A percentile compares a stretch with the other conserved stretches of the same genome.
phyloP scores from a whole-genome alignment of 306 rosid genomes.

The Pyrus bretschneideri region DNA sequence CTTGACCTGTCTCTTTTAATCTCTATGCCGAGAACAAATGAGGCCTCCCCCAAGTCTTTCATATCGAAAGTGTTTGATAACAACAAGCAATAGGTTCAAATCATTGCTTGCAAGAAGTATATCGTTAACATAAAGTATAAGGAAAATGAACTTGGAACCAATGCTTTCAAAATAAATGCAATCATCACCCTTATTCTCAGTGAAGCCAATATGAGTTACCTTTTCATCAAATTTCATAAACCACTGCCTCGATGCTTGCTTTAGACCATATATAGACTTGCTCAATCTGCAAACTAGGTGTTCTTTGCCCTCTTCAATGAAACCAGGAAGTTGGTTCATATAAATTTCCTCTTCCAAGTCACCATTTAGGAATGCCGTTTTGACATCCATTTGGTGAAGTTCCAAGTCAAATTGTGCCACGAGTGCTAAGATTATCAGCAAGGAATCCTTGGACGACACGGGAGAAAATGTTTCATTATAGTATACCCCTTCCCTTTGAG shows the following conservation, averaged over 20 bases:
- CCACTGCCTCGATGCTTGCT: background rate
- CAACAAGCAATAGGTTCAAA: too few relatives aligned
- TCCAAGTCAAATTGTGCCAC: background rate
- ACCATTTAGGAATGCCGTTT: background rate
- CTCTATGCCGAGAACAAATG: too few relatives aligned
- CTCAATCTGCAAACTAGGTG: background rate
- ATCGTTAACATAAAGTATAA: too few relatives aligned
- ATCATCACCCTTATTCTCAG: background rate
- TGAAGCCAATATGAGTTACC: background rate
- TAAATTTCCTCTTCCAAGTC: background rate
- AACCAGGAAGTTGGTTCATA: background rate
- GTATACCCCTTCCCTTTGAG: too few relatives aligned
- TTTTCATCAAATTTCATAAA: background rate
- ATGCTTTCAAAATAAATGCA: background rate
- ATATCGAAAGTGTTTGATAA: too few relatives aligned
- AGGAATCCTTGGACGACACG: background rate
- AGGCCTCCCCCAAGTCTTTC: too few relatives aligned
- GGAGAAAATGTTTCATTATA: background rate
- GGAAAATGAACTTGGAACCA: background rate
- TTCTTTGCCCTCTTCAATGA: background rate
- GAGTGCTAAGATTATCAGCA: background rate
- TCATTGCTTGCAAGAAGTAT: too few relatives aligned
- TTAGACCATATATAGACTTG: background rate
- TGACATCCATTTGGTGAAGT: background rate
- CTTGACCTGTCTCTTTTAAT: too few relatives aligned